Evolutionary conservation across 352 stramenopile genomes (phyloP), one percentile per base, ranked within the genome.

Genomic region (Globisporangium canariense): DNA sequence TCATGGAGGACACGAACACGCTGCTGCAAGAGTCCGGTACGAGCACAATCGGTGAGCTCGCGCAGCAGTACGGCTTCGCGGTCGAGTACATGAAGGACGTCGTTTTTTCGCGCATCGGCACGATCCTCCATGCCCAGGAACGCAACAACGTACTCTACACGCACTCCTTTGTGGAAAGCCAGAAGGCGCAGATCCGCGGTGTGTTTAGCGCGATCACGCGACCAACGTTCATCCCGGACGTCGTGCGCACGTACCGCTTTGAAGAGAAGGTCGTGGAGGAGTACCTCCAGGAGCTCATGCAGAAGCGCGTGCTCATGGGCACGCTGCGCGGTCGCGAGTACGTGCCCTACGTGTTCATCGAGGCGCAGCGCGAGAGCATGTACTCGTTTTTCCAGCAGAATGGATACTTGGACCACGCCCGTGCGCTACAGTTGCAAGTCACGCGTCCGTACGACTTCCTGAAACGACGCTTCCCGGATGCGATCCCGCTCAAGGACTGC

Each of bases 341-440:
- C 64, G 78, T 95, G 20, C 87, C 87, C 8, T 86, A 78, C 55
- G 78, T 90, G 20, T 95, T 95, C 50, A 71, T 93, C 54, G 82
- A 81, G 5, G 75, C 81, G 1, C 87, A 95, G 70, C 76, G 81
- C 13, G 76, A 86, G 64, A 85, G 73, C 50, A 82, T 94, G 75
- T 89, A 83, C 70, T 89, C 78, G n/a, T 95, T 95, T 62, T 95
- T 94, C 62, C 75, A 89, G 69, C 75, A 93, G 64, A 95, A 95
- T 59, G 82, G 83, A 32, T 95, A 89, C 62, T 60, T 94, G 34
- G 77, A 89, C 36, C 74, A 93, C 56, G 53, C 73, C 11, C 69
- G 84, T 46, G 83, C 86, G 0, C 53, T 68, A 43, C 70, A 91
- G 59, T 64, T 92, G 59, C 77, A 93, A 51, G 78, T 91, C 25